These are phyloP conservation scores for Fusarium sterilihyphosum DNA, from an alignment of 2,329 filamentous ascomycete genomes.

Conservation along the genomic window DNA sequence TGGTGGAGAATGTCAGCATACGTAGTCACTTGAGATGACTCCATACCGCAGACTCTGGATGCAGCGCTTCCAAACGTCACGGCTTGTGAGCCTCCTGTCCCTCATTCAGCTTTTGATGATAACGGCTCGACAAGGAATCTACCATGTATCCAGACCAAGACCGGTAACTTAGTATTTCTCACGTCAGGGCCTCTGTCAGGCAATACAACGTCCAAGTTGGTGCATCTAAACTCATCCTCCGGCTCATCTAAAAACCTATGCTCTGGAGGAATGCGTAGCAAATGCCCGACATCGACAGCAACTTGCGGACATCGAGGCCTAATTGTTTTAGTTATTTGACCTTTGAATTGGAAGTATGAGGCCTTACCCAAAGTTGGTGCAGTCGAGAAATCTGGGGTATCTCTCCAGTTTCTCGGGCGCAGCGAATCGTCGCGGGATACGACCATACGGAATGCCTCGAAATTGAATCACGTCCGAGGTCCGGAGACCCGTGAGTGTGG, in stretches of 20 bases:
- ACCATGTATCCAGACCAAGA: slow-evolving; percentile 59
- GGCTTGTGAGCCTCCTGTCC: slow-evolving; percentile 53
- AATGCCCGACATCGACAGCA: slow-evolving; percentile 52
- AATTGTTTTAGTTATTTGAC: rapidly evolving
- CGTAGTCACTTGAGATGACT: rapidly evolving
- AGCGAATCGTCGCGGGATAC: background rate
- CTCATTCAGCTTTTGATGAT: background rate
- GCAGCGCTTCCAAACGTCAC: slow-evolving; percentile 55
- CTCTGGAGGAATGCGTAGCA: slow-evolving; percentile 54
- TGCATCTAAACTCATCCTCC: slow-evolving; percentile 55
- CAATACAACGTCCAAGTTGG: slow-evolving; percentile 54
- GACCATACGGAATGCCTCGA: slow-evolving; percentile 4
- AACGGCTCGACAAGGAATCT: rapidly evolving
- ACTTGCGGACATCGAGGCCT: slow-evolving; percentile 56
- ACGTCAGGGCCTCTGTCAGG: slow-evolving; percentile 21
- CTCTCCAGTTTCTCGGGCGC: background rate
- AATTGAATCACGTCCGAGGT: background rate
- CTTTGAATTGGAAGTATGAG: rapidly evolving
- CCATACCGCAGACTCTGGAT: slow-evolving; percentile 54
- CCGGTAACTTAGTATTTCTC: slow-evolving; percentile 42
- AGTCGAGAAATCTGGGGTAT: background rate
- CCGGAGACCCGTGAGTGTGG: background rate
- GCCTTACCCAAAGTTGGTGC: background rate
- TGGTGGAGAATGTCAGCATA: background rate
- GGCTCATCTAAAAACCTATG: slow-evolving; percentile 29